Conservation (phyloP, 164 flowering plant species). For the Umbellularia californica region DNA sequence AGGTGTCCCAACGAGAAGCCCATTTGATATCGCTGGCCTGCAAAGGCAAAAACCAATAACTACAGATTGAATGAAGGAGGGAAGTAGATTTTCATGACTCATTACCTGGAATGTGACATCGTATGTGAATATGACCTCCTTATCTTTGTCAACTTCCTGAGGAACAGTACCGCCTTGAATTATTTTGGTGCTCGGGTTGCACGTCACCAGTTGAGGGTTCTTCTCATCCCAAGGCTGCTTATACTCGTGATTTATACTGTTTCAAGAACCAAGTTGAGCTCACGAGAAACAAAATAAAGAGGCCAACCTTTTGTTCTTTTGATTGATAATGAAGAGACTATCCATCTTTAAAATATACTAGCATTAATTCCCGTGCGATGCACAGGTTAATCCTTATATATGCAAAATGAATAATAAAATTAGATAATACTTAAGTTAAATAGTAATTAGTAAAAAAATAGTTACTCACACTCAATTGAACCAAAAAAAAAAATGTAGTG, state of each 20-base stretch:
- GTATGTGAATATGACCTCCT: slow-evolving; percentile 24
- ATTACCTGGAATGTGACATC: not conserved
- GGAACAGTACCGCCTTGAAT: slow-evolving; percentile 39
- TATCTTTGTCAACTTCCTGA: slow-evolving; percentile 27
- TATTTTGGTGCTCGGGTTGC: slow-evolving; percentile 39
- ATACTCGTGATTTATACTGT: slow-evolving; percentile 57
- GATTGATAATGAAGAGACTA: no score
- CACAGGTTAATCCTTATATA: no score
- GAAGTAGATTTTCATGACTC: not conserved
- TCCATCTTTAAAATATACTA: no score
- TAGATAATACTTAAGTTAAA: no score
- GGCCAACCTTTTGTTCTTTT: no score
- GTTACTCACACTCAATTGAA: no score
- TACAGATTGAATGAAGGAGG: not conserved
- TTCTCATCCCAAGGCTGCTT: slow-evolving; percentile 59
- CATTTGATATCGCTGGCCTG: not conserved
- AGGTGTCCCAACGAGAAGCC: slow-evolving; percentile 1
- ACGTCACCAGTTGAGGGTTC: slow-evolving; percentile 50
- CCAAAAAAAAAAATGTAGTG: no score
- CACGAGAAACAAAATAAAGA: not conserved
- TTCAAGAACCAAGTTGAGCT: slow-evolving; percentile 15
- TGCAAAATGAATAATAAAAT: no score
- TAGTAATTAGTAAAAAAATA: no score
- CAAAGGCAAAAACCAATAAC: not conserved
- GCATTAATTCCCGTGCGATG: no score